Evolutionary conservation across 257 asterid species (phyloP), one percentile per base, ranked within the genome.

Genomic region (Misopates orontium): DNA sequence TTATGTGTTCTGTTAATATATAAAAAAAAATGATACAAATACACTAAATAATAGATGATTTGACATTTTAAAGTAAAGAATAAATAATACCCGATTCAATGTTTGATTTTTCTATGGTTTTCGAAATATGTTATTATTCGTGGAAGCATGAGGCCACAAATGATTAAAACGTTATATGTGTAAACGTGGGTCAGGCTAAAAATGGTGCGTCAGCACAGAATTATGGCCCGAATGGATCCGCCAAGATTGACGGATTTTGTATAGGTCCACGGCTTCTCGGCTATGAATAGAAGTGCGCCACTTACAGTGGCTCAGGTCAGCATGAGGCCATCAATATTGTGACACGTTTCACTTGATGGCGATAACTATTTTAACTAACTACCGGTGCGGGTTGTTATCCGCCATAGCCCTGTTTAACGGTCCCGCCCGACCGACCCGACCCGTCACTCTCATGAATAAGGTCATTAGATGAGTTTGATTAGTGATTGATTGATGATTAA

Each of bases 291-390:
- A 49, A 67, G 13, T 28, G 31, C 21, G 25, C 70, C 82, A 72
- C 77, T 71, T 42, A 32, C 28, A 47, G 70, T 73, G 36, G 84
- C n/a, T n/a, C n/a, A n/a, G 80, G 67, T 72, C 62, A 44, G 41
- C 42, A 54, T 39, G 19, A 10, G 31, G 48, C 74, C 75, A 69
- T 59, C 17, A 42, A 22, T 39, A 21, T 53, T 18, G 1, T 12
- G 21, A 60, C 73, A 63, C 73, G 66, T 69, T 22, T 57, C 13
- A 10, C 8, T 36, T 28, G 23, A 15, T 17, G 40, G 45, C 53
- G 11, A 6, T n/a, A 60, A 8, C 41, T 13, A 50, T 40, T 15
- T 5, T 36, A 45, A 56, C 32, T 28, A 56, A 56, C 11, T 42
- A 21, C 16, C 5, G 11, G 42, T 36, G 11, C 8, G 42, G 42